Base-by-base conservation (phyloP, 495 filamentous ascomycete genomes). In the Parathielavia appendiculata region DNA sequence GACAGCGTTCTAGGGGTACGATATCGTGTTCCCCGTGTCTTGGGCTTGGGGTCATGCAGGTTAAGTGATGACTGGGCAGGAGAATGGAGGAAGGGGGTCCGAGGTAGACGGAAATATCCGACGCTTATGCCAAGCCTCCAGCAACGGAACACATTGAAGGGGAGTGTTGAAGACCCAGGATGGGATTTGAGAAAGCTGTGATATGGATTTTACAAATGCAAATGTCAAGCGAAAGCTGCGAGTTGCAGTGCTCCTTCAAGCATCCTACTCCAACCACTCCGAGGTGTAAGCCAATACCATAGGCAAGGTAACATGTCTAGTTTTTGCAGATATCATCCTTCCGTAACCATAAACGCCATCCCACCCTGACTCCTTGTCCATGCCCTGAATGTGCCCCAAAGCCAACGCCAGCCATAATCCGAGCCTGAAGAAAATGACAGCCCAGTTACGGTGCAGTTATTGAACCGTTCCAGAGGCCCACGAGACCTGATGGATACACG, bases 361-460 rank as follows among this genome's bases (percentile, higher is more conserved):
- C 38, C 30, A 16, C 26, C 6, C 26, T 6, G 26, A n/a, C n/a
- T n/a, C 26, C 26, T 30, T 30, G 26, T 30, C 26, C 26, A 52
- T 19, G 10, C 26, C 48, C 4, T 23, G 17, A 30, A 46, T 22
- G 30, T 50, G 32, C 20, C 13, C 47, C 39, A 10, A 11, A 30
- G 23, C 23, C 34, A 51, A 57, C 47, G 46, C 55, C 55, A 51
- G 26, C 14, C 46, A 50, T 57, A 16, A 41, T 9, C 44, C 45
- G 16, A 50, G 32, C 34, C 45, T 30, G 14, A 44, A 23, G 43
- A 32, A 34, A 57, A 5, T 16, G 6, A 30, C 26, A 50, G 38
- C 35, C 44, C 34, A 39, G 13, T 14, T 14, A n/a, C 26, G 9
- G 20, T 19, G 23, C 17, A 41, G 19, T 14, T 17, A 16, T 38